Percentiles rank a stretch among this genome's conserved stretches.
Conservation (phyloP, 352 stramenopile genomes). For the Phytophthora europaea region DNA sequence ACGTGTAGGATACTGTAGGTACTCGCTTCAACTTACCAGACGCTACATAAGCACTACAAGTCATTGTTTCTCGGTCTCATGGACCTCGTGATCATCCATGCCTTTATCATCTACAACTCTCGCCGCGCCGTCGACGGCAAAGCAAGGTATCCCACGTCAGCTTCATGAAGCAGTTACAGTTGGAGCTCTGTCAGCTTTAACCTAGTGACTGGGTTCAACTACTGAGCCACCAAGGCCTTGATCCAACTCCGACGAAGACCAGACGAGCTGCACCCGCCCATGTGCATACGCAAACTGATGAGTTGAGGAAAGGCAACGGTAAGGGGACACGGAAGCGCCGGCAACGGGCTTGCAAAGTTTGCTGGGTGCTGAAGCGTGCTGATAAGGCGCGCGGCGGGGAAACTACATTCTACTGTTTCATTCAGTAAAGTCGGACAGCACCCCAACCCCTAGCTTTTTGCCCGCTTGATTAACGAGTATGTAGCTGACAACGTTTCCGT, state of each 20-base stretch:
- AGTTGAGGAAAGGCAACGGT: not conserved
- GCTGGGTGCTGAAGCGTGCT: not conserved
- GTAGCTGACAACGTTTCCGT: no score
- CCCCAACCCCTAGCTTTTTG: no score
- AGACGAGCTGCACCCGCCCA: not conserved
- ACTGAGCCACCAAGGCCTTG: not conserved
- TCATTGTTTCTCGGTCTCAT: not conserved
- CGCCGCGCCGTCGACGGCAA: not conserved
- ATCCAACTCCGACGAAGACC: not conserved
- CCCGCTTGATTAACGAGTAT: no score
- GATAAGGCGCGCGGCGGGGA: not conserved
- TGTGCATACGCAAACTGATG: not conserved
- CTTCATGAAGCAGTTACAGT: not conserved
- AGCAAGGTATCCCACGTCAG: not conserved
- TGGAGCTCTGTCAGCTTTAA: not conserved
- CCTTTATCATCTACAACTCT: not conserved
- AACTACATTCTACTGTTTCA: slow-evolving; percentile 12
- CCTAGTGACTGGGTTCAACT: not conserved
- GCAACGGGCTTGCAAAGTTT: not conserved
- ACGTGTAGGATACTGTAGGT: not conserved
- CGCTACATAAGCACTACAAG: not conserved
- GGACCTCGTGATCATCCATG: not conserved
- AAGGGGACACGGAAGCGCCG: not conserved
- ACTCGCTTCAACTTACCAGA: not conserved
- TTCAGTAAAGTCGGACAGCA: no score